A percentile compares a stretch with the other conserved stretches of the same genome.
phyloP scores from a whole-genome alignment of 2,329 filamentous ascomycete species.

The Claviceps sp. region DNA sequence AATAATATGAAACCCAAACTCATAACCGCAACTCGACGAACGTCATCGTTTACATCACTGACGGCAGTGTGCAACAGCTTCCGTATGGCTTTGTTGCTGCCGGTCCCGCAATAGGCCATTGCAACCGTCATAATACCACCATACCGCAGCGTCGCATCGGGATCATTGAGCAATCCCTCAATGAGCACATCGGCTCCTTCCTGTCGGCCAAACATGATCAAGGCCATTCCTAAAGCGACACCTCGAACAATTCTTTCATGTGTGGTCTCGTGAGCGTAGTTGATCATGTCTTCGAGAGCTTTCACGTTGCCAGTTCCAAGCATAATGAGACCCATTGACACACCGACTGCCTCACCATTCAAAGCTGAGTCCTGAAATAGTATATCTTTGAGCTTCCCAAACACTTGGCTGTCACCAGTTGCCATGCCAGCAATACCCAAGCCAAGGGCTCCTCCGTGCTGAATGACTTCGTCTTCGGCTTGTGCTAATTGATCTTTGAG shows the following conservation, averaged over 20 bases:
- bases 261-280: conserved; percentile 93
- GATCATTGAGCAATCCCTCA: conserved; percentile 81
- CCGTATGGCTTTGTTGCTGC: conserved; percentile 96
- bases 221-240: conserved; percentile 86
- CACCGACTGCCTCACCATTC: conserved; percentile 90
- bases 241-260: conserved; percentile 98
- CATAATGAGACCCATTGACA: conserved; percentile 97
- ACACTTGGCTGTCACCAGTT: conserved; percentile 79
- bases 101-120: conserved; percentile 89
- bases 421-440: conserved; percentile 97
- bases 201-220: conserved; percentile 96
- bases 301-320: conserved; percentile 92
- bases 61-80: conserved; percentile 92
- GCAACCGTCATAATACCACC: conserved; percentile 99
- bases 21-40: conserved; percentile 91
- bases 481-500: conserved; percentile 61
- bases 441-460: conserved; percentile 90
- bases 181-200: conserved; percentile 92
- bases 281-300: conserved; percentile 90
- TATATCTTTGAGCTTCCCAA: conserved; percentile 78
- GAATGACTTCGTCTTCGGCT: conserved; percentile 81
- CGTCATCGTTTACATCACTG: conserved; percentile 95
- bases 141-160: conserved; percentile 85
- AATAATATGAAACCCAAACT: conserved; percentile 97
- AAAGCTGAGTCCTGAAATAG: conserved; percentile 89